Evolutionary conservation across 345 rosid genomes (phyloP), one percentile per base, ranked within the genome.

Genomic region (Bretschneidera sinensis): DNA sequence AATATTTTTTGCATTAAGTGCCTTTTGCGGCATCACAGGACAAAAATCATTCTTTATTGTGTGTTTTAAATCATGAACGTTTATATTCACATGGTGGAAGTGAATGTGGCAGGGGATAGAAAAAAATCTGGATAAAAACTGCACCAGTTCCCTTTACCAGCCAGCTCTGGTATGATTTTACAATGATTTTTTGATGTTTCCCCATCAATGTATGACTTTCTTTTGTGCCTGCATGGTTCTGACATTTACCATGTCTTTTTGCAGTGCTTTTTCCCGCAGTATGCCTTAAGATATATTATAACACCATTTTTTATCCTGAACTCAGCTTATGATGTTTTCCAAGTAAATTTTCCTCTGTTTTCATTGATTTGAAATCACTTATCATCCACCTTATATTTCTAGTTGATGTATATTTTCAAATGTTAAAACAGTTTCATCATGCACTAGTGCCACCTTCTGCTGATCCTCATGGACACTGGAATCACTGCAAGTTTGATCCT

Each of bases 211-310:
- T 57, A 52, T 33, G 13, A 35, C 24, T 18, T 48, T 24, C 21
- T 57, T 58, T 28, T 2, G 14, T 21, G 11, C 34, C 34, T 19
- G 11, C 45, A 9, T 63, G 34, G 43, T 56, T 24, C 54, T 55
- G 53, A n/a, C 45, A 22, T 34, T 17, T 62, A 18, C 48, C 54
- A 59, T 58, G 57, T 31, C 6, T 35, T 66, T 60, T 48, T 77
- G 82, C 79, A 94, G 99, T 94, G 99, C 64, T 73, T 94, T 51
- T 94, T 90, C 72, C 97, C 99, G 15, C 99, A 94, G 63, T 79
- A 88, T 51, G 71, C 71, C 28, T 63, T 90, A 65, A 72, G 74
- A n/a, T 82, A 79, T 72, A 90, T 94, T 48, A 68, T 59, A 35
- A 83, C 88, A 21, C 96, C 97, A 14, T 69, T 78, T 71, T 94